A percentile compares a stretch with the other conserved stretches of the same genome.
phyloP scores from a whole-genome alignment of 2,329 filamentous ascomycete species.

The Lanzia echinophila region DNA sequence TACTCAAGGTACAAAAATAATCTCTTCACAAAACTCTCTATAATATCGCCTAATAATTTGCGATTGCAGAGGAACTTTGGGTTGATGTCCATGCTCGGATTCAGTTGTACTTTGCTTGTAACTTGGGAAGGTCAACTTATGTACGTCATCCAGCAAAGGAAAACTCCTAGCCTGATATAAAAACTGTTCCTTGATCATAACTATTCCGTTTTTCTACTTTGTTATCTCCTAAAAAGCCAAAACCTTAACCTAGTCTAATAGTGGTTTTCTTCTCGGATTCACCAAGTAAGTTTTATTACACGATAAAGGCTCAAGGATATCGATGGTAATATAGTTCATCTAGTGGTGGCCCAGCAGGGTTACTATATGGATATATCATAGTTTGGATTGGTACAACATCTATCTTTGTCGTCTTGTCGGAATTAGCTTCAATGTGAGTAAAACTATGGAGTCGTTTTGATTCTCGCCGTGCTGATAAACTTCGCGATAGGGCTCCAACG shows the following conservation, averaged over 20 bases:
- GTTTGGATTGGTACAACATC: slow-evolving; percentile 23
- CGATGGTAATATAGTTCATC: neutral
- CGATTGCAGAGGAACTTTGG: slow-evolving; percentile 32
- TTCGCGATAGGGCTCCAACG: neutral
- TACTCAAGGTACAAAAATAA: neutral
- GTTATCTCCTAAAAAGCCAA: neutral
- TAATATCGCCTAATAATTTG: neutral
- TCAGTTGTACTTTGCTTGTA: slow-evolving; percentile 35
- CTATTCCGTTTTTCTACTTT: neutral
- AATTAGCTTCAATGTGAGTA: slow-evolving; percentile 13
- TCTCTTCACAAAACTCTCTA: neutral
- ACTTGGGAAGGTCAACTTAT: slow-evolving; percentile 35
- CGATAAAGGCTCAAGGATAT: neutral
- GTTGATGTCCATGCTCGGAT: slow-evolving; percentile 35
- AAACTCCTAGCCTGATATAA: slow-evolving; percentile 31
- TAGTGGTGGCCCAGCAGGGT: slow-evolving; percentile 21
- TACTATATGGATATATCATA: slow-evolving; percentile 32
- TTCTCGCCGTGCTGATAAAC: no score
- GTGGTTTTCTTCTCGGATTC: neutral
- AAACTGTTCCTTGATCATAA: neutral
- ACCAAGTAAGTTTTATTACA: neutral
- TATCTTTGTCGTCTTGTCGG: slow-evolving; percentile 5
- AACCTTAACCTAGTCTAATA: neutral
- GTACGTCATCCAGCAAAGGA: slow-evolving; percentile 28
- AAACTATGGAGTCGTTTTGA: no score